These are phyloP conservation scores for Emergomyces orientalis DNA, from an alignment of 2,329 filamentous ascomycete genomes.

Conservation along the genomic window DNA sequence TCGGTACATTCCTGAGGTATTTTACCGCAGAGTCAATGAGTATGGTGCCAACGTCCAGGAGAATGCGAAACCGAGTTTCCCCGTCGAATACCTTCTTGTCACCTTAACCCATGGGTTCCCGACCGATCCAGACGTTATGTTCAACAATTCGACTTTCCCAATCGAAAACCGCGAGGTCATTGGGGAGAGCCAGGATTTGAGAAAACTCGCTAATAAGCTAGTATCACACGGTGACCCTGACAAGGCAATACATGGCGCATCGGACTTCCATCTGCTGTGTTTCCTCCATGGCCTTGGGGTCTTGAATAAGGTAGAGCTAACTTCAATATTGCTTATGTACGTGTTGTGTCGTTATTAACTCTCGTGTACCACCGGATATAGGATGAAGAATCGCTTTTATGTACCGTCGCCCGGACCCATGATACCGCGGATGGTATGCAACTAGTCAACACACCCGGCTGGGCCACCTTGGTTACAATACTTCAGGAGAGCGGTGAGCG, in stretches of 20 bases:
- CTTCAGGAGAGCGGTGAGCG: constrained; percentile 96
- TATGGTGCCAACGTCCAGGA: constrained; percentile 94
- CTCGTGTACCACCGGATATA: constrained; percentile 32
- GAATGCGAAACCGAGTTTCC: constrained; percentile 92
- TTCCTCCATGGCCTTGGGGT: constrained; percentile 74
- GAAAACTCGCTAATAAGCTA: constrained; percentile 58
- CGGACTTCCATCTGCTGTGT: constrained; percentile 89
- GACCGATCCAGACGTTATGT: constrained; percentile 64
- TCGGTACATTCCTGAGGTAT: constrained; percentile 93
- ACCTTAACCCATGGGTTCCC: constrained; percentile 96
- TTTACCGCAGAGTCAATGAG: constrained; percentile 91
- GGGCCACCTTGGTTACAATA: constrained; percentile 88
- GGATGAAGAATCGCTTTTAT: constrained; percentile 84
- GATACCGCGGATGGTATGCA: constrained; percentile 73
- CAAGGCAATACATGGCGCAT: constrained; percentile 59
- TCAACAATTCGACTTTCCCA: constrained; percentile 63
- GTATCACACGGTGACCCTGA: constrained; percentile 54
- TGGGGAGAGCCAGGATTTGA: constrained; percentile 74
- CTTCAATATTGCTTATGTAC: not conserved
- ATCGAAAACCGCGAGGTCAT: constrained; percentile 86
- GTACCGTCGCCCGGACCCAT: constrained; percentile 71
- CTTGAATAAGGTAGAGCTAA: constrained; percentile 64
- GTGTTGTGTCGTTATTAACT: not conserved
- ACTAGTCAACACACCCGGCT: constrained; percentile 77
- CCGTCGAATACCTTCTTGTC: constrained; percentile 90